Percentiles rank a stretch among this genome's conserved stretches.
phyloP scores from a whole-genome alignment of 345 rosid species.

The Zanthoxylum bungeanum region DNA sequence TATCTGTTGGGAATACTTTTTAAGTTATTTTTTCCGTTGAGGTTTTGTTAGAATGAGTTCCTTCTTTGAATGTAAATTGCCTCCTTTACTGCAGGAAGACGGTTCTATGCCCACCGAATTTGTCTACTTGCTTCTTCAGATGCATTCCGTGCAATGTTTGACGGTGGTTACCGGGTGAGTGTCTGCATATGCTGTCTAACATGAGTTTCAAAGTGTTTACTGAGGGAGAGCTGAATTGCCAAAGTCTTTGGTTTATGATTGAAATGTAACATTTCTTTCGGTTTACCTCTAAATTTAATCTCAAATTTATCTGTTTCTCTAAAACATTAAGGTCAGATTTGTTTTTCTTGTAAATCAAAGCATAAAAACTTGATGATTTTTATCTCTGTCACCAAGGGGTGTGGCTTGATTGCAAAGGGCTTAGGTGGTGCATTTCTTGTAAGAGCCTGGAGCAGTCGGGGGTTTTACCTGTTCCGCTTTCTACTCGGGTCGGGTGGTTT shows the following conservation, averaged over 20 bases:
- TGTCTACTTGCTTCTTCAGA: conserved; percentile 99
- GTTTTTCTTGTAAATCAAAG: not conserved
- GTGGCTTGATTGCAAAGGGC: too few relatives aligned
- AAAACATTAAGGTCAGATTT: not conserved
- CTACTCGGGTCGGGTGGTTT: too few relatives aligned
- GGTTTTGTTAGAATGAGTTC: not conserved
- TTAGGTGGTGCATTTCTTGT: too few relatives aligned
- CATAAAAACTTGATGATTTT: not conserved
- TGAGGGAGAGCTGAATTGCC: not conserved
- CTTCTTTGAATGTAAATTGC: not conserved
- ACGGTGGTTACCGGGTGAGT: conserved; percentile 97
- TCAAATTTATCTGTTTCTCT: not conserved
- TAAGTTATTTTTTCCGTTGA: not conserved
- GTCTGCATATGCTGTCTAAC: conserved; percentile 11
- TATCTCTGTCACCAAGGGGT: too few relatives aligned
- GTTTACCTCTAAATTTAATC: not conserved
- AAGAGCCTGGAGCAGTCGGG: too few relatives aligned
- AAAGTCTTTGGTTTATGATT: not conserved
- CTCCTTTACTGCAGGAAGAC: conserved; percentile 58
- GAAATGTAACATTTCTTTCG: conserved; percentile 4
- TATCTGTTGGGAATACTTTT: not conserved
- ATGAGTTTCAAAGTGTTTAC: conserved; percentile 1
- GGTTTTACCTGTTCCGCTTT: too few relatives aligned
- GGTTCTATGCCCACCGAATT: conserved; percentile 94
- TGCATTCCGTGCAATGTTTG: conserved; percentile 99